Evolutionary conservation across 129 eudicot species (phyloP).

Genomic region (Apium graveolens): DNA sequence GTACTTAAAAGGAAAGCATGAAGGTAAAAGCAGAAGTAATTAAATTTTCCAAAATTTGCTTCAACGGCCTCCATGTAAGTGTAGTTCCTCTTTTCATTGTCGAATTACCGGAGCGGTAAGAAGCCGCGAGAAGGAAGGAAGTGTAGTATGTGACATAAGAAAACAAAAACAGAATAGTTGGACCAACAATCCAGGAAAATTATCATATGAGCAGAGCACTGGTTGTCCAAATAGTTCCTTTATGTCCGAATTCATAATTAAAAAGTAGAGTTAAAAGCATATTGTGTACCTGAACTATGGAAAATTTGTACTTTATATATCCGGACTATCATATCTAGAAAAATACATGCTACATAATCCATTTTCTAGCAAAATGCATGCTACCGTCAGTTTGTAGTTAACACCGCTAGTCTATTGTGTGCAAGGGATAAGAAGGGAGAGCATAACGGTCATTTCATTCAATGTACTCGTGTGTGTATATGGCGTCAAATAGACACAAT

Average conservation of each 20-base stretch:
- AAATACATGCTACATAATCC: no score
- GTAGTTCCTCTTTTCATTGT: slow-evolving; percentile 70
- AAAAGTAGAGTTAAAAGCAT: neutral
- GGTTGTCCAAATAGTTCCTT: slow-evolving; percentile 81
- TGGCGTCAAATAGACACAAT: no score
- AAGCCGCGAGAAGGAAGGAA: slow-evolving; percentile 66
- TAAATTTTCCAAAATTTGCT: slow-evolving; percentile 52
- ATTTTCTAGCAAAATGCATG: no score
- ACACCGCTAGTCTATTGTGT: no score
- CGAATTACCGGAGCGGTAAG: slow-evolving; percentile 58
- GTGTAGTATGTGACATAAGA: slow-evolving; percentile 93
- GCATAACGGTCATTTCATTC: no score
- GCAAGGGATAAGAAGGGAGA: no score
- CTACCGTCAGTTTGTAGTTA: no score
- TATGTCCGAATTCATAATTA: neutral
- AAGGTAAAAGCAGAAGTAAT: neutral
- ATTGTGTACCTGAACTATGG: no score
- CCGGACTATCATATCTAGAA: no score
- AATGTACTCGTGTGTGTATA: no score
- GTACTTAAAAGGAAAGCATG: neutral
- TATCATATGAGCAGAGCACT: slow-evolving; percentile 71
- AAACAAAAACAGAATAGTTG: slow-evolving; percentile 64
- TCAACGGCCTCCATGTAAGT: slow-evolving; percentile 93
- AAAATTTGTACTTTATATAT: no score
- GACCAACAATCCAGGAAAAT: slow-evolving; percentile 98